Percentiles rank a stretch among this genome's conserved stretches.
phyloP scores from a whole-genome alignment of 352 stramenopile species.

The Phytophthora sp. region DNA sequence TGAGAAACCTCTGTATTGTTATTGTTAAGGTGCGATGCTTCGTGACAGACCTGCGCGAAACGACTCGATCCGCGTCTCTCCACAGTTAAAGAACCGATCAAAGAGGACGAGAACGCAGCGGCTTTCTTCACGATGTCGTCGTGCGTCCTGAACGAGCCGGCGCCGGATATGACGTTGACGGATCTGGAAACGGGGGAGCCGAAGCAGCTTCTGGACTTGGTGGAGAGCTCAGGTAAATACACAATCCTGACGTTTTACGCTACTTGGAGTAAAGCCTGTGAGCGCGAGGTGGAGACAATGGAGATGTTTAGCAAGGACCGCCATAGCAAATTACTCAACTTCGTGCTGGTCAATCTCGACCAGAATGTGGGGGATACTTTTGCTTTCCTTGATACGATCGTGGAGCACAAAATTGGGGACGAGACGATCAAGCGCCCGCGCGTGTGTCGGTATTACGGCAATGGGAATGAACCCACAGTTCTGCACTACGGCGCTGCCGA shows the following conservation, averaged over 20 bases:
- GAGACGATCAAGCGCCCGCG: background rate
- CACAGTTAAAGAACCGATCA: background rate
- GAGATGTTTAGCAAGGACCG: conserved; percentile 63
- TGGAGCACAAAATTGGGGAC: background rate
- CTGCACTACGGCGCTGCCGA: background rate
- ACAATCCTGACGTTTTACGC: conserved; percentile 50
- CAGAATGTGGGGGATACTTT: conserved; percentile 55
- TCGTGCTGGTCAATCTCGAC: conserved; percentile 69
- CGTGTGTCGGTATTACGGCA: background rate
- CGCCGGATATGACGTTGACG: background rate
- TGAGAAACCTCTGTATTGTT: background rate
- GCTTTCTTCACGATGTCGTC: background rate
- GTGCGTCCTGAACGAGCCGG: background rate
- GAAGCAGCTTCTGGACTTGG: conserved; percentile 36
- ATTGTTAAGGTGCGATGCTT: background rate
- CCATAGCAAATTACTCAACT: conserved; percentile 46
- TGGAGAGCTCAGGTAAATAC: conserved; percentile 39
- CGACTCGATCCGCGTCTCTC: background rate
- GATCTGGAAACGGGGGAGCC: background rate
- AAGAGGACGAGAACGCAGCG: background rate
- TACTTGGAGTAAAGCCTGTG: conserved; percentile 58
- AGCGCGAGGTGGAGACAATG: conserved; percentile 52
- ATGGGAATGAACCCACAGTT: background rate
- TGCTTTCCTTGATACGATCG: conserved; percentile 47
- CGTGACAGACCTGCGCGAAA: conserved; percentile 18